These are phyloP conservation scores for Sherardia arvensis DNA, from an alignment of 257 asterid species.

Conservation along the genomic window DNA sequence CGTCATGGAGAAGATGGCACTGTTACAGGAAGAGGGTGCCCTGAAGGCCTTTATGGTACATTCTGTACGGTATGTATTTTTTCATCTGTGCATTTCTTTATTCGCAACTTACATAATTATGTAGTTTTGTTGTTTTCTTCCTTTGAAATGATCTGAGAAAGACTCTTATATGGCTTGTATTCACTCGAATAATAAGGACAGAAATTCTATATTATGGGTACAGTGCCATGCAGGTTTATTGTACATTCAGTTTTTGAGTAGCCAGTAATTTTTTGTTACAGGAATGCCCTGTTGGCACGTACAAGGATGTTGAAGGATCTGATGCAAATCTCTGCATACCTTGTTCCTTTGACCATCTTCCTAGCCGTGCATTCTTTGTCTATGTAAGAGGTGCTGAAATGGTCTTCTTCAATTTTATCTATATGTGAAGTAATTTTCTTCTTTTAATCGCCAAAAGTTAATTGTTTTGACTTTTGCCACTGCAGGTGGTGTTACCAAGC, in stretches of 20 bases:
- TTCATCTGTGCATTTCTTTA: constrained; percentile 1
- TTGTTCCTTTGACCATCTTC: constrained; percentile 68
- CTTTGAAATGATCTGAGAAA: neutral
- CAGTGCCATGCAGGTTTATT: neutral
- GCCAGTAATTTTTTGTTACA: constrained; percentile 6
- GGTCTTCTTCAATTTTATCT: constrained; percentile 13
- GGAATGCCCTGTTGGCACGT: constrained; percentile 93
- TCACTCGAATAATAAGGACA: neutral
- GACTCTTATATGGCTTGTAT: neutral
- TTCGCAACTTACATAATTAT: neutral
- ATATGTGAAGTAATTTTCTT: constrained; percentile 1
- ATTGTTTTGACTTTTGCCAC: constrained; percentile 18
- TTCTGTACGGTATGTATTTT: constrained; percentile 70
- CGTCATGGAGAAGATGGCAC: constrained; percentile 77
- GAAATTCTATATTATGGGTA: neutral
- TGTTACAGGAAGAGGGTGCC: constrained; percentile 84
- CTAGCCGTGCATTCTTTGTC: constrained; percentile 72
- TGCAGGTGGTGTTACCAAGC: constrained; percentile 81
- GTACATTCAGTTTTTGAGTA: neutral
- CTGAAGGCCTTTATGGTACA: constrained; percentile 86
- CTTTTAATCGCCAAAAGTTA: constrained; percentile 4
- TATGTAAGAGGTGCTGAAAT: constrained; percentile 66
- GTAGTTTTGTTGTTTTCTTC: neutral
- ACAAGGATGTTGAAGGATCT: constrained; percentile 78
- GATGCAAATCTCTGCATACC: constrained; percentile 63